These are phyloP conservation scores for Cytidiella melzeri DNA, from an alignment of 768 basidiomycete species.

Conservation along the genomic window DNA sequence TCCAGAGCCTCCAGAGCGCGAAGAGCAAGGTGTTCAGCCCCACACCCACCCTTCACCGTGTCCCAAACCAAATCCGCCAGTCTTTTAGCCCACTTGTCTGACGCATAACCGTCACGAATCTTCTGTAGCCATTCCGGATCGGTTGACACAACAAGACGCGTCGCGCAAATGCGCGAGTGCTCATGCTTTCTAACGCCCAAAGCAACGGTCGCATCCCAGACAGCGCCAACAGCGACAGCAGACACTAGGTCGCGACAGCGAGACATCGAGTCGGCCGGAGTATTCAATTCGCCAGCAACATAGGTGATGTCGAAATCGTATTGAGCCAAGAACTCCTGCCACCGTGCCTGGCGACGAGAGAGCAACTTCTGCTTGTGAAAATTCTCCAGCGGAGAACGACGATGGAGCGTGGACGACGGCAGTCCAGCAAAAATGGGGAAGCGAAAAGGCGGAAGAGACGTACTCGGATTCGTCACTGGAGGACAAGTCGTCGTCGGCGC, in stretches of 20 bases:
- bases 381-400: slow-evolving; percentile 21
- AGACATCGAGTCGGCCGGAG: slow-evolving; percentile 35
- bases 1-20: background rate
- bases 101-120: background rate
- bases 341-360: slow-evolving; percentile 28
- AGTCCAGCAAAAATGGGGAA: background rate
- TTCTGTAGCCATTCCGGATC: slow-evolving; percentile 1
- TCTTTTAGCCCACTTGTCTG: background rate
- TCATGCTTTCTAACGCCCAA: too few relatives aligned
- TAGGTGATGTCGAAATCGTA: slow-evolving; percentile 35
- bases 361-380: slow-evolving; percentile 29
- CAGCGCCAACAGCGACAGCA: background rate
- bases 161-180: too few relatives aligned
- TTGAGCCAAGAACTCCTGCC: slow-evolving; percentile 33
- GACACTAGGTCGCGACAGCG: slow-evolving; percentile 17
- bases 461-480: background rate
- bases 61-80: slow-evolving; percentile 1
- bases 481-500: background rate
- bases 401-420: background rate
- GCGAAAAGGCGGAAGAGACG: background rate
- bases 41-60: background rate
- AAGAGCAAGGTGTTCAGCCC: background rate
- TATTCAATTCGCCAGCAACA: too few relatives aligned
- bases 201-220: background rate
- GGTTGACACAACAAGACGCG: slow-evolving; percentile 2